Conservation (phyloP, 306 rosid genomes). For the Malus sieversii region DNA sequence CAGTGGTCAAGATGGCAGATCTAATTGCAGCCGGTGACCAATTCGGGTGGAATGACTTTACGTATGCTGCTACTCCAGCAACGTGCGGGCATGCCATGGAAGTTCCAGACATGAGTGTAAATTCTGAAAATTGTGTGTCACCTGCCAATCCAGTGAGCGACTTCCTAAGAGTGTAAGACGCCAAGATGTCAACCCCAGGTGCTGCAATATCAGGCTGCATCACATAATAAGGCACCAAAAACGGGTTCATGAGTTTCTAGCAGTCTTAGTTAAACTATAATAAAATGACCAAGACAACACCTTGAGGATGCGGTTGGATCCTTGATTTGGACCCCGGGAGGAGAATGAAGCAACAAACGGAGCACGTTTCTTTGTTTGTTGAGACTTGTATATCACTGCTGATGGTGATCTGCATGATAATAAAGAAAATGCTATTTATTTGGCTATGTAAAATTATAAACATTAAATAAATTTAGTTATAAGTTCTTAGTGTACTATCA, state of each 20-base stretch:
- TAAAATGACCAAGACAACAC: constrained; percentile 18
- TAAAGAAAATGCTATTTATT: neutral
- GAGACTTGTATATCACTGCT: constrained; percentile 58
- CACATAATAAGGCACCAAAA: neutral
- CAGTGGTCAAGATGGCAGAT: constrained; percentile 78
- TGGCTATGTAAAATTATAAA: neutral
- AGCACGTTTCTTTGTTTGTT: constrained; percentile 34
- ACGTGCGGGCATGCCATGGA: constrained; percentile 97
- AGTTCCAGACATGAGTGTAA: constrained; percentile 80
- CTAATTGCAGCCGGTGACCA: constrained; percentile 78
- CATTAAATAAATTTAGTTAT: too few species aligned
- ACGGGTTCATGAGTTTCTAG: neutral
- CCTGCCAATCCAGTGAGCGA: constrained; percentile 64
- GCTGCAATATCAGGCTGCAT: constrained; percentile 87
- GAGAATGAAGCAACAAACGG: constrained; percentile 83
- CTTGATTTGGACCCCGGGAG: constrained; percentile 76
- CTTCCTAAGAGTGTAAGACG: constrained; percentile 57
- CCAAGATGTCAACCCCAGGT: constrained; percentile 74
- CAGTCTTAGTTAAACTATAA: neutral
- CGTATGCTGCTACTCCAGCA: constrained; percentile 80
- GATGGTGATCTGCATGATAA: constrained; percentile 46
- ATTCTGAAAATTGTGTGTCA: constrained; percentile 73
- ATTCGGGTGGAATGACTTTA: constrained; percentile 75
- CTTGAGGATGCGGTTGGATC: constrained; percentile 59
- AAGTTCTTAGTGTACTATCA: too few species aligned